phyloP scores from a whole-genome alignment of 352 stramenopile genomes.

The Aphanomyces euteiches region DNA sequence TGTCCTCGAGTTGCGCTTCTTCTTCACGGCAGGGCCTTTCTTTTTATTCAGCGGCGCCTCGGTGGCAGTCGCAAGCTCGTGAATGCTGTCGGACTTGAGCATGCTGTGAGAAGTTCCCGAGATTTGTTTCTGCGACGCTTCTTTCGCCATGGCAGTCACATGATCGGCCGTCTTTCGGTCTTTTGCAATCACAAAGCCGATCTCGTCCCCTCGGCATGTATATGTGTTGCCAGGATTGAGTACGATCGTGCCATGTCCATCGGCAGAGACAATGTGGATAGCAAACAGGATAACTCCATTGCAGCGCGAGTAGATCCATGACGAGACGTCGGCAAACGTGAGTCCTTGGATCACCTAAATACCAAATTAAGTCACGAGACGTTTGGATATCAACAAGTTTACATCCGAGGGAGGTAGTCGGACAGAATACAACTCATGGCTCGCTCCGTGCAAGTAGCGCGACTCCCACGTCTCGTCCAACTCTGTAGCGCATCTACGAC shows the following conservation, averaged over 20 bases:
- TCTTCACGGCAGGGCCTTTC: constrained; percentile 15
- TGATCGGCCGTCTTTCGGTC: constrained; percentile 51
- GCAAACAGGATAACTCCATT: constrained; percentile 75
- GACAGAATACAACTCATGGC: constrained; percentile 78
- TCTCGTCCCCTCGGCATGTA: constrained; percentile 59
- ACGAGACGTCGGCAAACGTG: constrained; percentile 76
- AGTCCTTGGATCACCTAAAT: constrained; percentile 39
- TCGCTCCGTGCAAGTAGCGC: constrained; percentile 67
- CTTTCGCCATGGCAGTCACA: constrained; percentile 37
- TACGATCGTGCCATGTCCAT: constrained; percentile 41
- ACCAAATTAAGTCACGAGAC: constrained; percentile 31
- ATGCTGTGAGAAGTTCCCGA: constrained; percentile 23
- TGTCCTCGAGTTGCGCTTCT: constrained; percentile 29
- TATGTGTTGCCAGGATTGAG: constrained; percentile 79
- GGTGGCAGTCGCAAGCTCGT: constrained; percentile 3
- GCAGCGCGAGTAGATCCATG: constrained; percentile 70
- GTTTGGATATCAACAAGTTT: too few relatives aligned
- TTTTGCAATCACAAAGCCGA: constrained; percentile 69
- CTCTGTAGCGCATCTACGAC: constrained; percentile 20
- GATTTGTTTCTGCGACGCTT: constrained; percentile 10
- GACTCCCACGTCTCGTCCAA: constrained; percentile 55
- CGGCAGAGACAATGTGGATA: constrained; percentile 40
- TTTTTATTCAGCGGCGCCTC: not conserved
- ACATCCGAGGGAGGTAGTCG: constrained; percentile 49
- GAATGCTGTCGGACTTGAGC: constrained; percentile 26